Conservation (phyloP, 1,284 basidiomycete species). For the Trichosporon inkin region DNA sequence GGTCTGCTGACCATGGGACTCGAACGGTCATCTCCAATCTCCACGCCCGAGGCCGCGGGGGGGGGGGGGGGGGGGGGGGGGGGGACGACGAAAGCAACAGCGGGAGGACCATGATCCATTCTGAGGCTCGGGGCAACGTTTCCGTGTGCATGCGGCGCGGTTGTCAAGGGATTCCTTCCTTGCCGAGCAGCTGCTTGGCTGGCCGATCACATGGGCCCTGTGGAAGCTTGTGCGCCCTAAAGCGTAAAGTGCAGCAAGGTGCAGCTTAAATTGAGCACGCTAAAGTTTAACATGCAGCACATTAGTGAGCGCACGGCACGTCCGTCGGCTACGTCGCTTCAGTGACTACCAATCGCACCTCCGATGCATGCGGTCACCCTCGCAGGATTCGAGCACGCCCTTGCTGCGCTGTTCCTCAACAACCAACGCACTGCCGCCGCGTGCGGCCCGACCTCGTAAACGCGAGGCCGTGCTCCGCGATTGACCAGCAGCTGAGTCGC, state of each 20-base stretch:
- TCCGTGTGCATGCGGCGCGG: too few species aligned
- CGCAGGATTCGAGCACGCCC: background rate
- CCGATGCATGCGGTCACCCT: background rate
- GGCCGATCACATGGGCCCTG: too few species aligned
- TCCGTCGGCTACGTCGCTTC: background rate
- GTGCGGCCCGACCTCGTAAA: background rate
- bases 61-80: too few species aligned
- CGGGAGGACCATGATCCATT: background rate
- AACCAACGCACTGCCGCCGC: constrained; percentile 5
- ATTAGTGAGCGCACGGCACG: background rate
- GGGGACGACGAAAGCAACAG: background rate
- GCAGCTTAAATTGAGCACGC: too few species aligned
- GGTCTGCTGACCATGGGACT: background rate
- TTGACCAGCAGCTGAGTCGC: background rate
- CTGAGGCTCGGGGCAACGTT: background rate
- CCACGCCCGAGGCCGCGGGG: background rate
- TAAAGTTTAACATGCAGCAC: too few species aligned
- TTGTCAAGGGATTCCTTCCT: too few species aligned
- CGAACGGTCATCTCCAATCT: constrained; percentile 1
- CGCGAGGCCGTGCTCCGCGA: background rate
- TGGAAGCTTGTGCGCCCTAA: too few species aligned
- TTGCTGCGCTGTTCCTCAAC: background rate
- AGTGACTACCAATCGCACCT: background rate
- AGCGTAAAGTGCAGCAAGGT: too few species aligned
- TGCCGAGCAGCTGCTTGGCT: too few species aligned